Evolutionary conservation across 2,329 filamentous ascomycete species (phyloP), one percentile per base, ranked within the genome.

Genomic region (Aureobasidium namibiae): DNA sequence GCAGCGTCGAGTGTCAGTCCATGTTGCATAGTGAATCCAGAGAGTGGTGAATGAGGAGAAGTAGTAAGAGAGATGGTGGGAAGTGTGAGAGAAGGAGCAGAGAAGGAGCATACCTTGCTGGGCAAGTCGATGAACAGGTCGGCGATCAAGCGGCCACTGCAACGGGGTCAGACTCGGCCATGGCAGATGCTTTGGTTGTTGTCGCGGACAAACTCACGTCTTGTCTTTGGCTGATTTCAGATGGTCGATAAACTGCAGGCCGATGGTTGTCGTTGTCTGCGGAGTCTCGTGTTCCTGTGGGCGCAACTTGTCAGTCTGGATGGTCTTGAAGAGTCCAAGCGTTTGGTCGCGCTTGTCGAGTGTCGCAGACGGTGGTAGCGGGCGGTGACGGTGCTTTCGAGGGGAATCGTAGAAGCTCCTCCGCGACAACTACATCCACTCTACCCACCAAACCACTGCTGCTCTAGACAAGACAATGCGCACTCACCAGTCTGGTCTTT

Each of bases 151-250:
- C 61, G 61, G 48, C 61, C 61, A 29, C 57, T 56, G 57, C 18
- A 41, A 56, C 60, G 18, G 33, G 60, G 39, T 44, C 21, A 56
- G 52, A 41, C 29, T 33, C 9, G 21, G 26, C 7, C 1, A n/a
- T 13, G 21, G 24, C 24, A 16, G n/a, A 38, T n/a, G 44, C 24
- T 18, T 16, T 13, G n/a, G 11, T 9, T 29, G 21, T 14, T 29
- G 14, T 18, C 26, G 50, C 1, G 44, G 44, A 23, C 24, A 45
- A n/a, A 45, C 53, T 68, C 80, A 92, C 89, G 82, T 89, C 76
- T 95, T 95, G 72, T 95, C 90, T 63, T 84, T 83, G 23, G 89
- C 90, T 64, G 83, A 80, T 66, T 86, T 86, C 68, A 95, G 82
- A 68, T 86, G 85, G 57, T 89, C 84, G 45, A 95, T 76, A 68